These are phyloP conservation scores for Mallotus repandus DNA, from an alignment of 441 rosid species.

Conservation along the genomic window DNA sequence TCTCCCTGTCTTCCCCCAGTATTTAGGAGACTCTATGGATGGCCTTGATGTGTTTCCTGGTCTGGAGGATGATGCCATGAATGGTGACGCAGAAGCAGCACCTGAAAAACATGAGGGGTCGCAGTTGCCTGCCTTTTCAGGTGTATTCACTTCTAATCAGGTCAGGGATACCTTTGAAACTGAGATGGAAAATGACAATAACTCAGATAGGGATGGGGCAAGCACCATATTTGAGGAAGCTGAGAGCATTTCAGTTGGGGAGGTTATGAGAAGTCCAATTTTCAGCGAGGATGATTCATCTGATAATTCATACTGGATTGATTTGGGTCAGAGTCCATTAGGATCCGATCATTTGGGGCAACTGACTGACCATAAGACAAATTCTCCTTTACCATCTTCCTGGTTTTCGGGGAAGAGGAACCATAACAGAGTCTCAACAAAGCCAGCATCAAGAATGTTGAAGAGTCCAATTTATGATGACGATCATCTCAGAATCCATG, in stretches of 20 bases:
- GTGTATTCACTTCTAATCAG: conserved; percentile 83
- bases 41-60: conserved; percentile 66
- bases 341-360: conserved; percentile 45
- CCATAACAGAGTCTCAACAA: conserved; percentile 58
- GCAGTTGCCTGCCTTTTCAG: conserved; percentile 97
- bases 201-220: conserved; percentile 85
- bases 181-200: conserved; percentile 71
- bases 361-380: too few relatives aligned
- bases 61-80: conserved; percentile 50
- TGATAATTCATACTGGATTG: conserved; percentile 88
- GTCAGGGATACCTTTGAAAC: conserved; percentile 90
- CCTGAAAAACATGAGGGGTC: conserved; percentile 53
- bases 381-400: conserved; percentile 70
- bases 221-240: conserved; percentile 91
- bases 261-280: conserved; percentile 91
- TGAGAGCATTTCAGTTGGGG: conserved; percentile 86
- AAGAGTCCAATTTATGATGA: conserved; percentile 70
- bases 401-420: conserved; percentile 72
- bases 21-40: conserved; percentile 85
- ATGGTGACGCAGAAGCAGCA: conserved; percentile 47
- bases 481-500: too few relatives aligned
- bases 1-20: conserved; percentile 84
- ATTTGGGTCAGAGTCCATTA: conserved; percentile 92
- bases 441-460: conserved; percentile 58
- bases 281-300: conserved; percentile 97